Percentiles rank a stretch among this genome's conserved stretches.
Conservation (phyloP, 1,139 yeast species). For the Casaregolazyma lundiana region DNA sequence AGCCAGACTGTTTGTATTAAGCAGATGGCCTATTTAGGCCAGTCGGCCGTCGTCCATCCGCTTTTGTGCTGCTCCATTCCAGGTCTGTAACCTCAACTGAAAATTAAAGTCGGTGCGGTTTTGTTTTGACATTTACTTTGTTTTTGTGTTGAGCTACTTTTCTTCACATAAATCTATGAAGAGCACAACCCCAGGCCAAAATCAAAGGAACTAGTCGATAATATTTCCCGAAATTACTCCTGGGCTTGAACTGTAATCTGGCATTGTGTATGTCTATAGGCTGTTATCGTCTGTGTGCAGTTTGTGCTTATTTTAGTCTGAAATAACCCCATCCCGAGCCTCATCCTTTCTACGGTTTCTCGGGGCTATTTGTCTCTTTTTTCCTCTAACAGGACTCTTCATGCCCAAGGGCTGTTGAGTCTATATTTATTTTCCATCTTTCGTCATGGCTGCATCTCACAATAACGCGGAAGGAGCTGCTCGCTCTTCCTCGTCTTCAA, state of each 20-base stretch:
- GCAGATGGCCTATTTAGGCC: background rate
- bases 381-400: background rate
- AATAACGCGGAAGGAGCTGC: background rate
- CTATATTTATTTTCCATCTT: background rate
- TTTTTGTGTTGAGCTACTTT: background rate
- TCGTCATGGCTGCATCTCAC: background rate
- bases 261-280: background rate
- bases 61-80: background rate
- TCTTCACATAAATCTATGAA: background rate
- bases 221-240: background rate
- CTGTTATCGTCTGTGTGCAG: background rate
- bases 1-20: background rate
- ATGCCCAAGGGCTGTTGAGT: constrained; percentile 11
- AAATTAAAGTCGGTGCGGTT: background rate
- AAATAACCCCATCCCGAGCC: background rate
- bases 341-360: background rate
- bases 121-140: background rate
- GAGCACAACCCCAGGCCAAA: background rate
- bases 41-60: background rate
- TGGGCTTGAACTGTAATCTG: background rate
- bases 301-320: background rate
- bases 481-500: background rate
- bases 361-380: background rate
- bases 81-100: background rate
- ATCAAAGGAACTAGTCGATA: background rate